A percentile compares a stretch with the other conserved stretches of the same genome.
Conservation (phyloP, 208 protist species). For the Leishmania lainsoni region DNA sequence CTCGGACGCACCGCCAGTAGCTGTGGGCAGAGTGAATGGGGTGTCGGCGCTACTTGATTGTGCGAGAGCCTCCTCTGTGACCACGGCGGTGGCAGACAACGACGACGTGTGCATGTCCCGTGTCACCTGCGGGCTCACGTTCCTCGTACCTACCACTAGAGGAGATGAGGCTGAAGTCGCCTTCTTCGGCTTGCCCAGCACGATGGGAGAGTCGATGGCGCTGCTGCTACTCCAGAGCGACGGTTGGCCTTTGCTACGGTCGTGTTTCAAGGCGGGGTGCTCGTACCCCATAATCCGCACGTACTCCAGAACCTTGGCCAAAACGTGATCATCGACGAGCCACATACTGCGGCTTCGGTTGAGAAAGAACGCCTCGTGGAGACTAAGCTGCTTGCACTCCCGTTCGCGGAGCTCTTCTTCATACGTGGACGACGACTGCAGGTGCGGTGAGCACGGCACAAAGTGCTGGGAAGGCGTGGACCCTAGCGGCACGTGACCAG, state of each 20-base stretch:
- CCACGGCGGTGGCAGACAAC: constrained; percentile 12
- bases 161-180: background rate
- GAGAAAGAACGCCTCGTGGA: constrained; percentile 76
- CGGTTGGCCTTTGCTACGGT: constrained; percentile 24
- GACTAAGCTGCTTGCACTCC: constrained; percentile 45
- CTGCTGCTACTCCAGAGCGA: constrained; percentile 36
- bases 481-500: constrained; percentile 3
- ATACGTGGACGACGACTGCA: background rate
- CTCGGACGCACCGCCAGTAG: background rate
- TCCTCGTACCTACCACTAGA: background rate
- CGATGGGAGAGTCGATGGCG: constrained; percentile 27
- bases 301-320: constrained; percentile 74
- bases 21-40: background rate
- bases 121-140: background rate
- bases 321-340: constrained; percentile 73
- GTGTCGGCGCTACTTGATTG: background rate
- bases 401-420: constrained; percentile 25
- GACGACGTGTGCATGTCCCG: constrained; percentile 3
- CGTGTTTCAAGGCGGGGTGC: constrained; percentile 35
- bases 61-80: constrained; percentile 14
- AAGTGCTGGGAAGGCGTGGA: constrained; percentile 1
- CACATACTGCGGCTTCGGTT: constrained; percentile 47
- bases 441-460: background rate
- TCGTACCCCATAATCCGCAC: constrained; percentile 78
- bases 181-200: constrained; percentile 13